Conservation (phyloP, 495 filamentous ascomycete genomes). For the Hyphodiscus hymeniophilus region DNA sequence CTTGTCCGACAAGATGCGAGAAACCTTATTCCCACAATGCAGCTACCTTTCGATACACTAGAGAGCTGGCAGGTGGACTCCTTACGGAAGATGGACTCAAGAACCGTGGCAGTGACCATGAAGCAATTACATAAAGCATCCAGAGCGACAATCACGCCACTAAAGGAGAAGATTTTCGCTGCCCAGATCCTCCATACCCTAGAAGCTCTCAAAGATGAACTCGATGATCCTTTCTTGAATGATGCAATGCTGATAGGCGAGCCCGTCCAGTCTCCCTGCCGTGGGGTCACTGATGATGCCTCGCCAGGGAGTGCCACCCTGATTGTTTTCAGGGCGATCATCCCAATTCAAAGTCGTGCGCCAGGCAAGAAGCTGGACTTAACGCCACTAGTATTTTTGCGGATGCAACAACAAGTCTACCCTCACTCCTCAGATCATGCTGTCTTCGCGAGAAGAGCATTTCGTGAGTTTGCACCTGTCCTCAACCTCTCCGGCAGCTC, state of each 20-base stretch:
- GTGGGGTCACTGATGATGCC: constrained; percentile 12
- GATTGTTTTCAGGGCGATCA: constrained; percentile 34
- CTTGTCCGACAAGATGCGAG: constrained; percentile 55
- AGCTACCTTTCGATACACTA: constrained; percentile 48
- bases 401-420: constrained; percentile 38
- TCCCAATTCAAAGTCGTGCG: constrained; percentile 33
- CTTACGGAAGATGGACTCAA: constrained; percentile 15
- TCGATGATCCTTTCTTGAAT: constrained; percentile 35
- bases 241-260: constrained; percentile 32
- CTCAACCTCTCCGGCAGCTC: constrained; percentile 20
- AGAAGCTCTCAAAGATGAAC: constrained; percentile 28
- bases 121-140: constrained; percentile 7
- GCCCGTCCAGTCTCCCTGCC: constrained; percentile 33
- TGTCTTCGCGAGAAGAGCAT: constrained; percentile 34
- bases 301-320: constrained; percentile 28
- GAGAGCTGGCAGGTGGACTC: constrained; percentile 47
- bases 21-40: constrained; percentile 60
- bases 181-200: constrained; percentile 29
- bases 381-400: constrained; percentile 40
- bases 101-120: constrained; percentile 3
- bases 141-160: neutral
- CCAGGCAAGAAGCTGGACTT: constrained; percentile 31
- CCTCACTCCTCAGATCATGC: constrained; percentile 33
- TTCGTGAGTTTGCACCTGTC: constrained; percentile 36
- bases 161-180: constrained; percentile 29